These are phyloP conservation scores for Fraxinus quadrangulata DNA, from an alignment of 257 asterid genomes.

Conservation along the genomic window DNA sequence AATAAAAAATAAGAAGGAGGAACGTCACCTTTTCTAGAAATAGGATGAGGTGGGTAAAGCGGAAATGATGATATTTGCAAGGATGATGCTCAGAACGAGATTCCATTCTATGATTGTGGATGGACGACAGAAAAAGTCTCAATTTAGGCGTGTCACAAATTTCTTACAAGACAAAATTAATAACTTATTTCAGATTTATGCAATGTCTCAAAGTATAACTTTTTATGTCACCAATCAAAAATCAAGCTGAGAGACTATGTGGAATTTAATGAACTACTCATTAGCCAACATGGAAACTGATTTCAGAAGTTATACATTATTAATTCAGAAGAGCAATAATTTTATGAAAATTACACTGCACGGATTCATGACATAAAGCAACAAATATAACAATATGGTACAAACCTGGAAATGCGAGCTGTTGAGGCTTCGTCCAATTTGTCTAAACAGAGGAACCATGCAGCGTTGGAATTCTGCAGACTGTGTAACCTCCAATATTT, in stretches of 20 bases:
- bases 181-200: constrained; percentile 8
- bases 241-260: constrained; percentile 2
- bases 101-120: neutral
- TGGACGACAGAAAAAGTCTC: neutral
- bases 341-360: neutral
- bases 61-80: neutral
- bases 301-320: neutral
- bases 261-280: constrained; percentile 2
- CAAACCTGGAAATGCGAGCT: constrained; percentile 90
- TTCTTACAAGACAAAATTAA: neutral
- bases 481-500: constrained; percentile 77
- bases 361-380: neutral
- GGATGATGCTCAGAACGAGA: neutral
- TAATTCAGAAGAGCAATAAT: neutral
- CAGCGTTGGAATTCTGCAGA: constrained; percentile 78
- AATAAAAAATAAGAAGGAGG: neutral
- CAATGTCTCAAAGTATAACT: neutral
- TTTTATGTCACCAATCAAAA: neutral
- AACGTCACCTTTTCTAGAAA: neutral
- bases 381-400: constrained; percentile 16
- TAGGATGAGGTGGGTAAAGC: neutral
- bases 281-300: neutral
- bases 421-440: constrained; percentile 72
- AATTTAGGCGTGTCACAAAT: neutral
- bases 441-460: constrained; percentile 80